These are phyloP conservation scores for Glycine latifolia DNA, from an alignment of 306 rosid species.

Conservation along the genomic window DNA sequence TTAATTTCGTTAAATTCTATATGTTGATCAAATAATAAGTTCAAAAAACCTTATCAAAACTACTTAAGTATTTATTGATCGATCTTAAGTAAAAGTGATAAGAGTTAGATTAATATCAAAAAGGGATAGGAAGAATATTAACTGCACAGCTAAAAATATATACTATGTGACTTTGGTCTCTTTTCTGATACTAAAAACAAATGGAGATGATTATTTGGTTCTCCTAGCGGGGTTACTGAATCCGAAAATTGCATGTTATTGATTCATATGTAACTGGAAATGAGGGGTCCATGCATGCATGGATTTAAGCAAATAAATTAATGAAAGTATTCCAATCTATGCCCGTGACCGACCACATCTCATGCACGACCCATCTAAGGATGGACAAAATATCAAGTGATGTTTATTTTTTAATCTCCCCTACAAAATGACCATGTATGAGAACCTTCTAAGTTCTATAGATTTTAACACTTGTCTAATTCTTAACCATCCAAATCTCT, in stretches of 20 bases:
- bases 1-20: too few species aligned
- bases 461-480: neutral
- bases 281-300: too few species aligned
- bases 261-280: too few species aligned
- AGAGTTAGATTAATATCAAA: too few species aligned
- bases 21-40: too few species aligned
- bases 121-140: too few species aligned
- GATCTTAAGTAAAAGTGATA: too few species aligned
- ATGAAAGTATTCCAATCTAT: neutral
- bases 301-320: neutral
- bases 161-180: too few species aligned
- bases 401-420: neutral
- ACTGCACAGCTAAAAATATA: too few species aligned
- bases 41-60: too few species aligned
- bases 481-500: neutral
- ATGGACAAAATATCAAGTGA: neutral
- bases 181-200: neutral
- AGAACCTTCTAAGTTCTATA: neutral
- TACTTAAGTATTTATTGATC: too few species aligned
- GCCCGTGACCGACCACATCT: conserved; percentile 34
- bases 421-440: neutral
- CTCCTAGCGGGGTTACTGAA: neutral
- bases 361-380: neutral
- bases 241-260: neutral
- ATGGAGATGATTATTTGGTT: neutral